Conservation (phyloP, 331 rosid genomes). For the Dryas integrifolia region DNA sequence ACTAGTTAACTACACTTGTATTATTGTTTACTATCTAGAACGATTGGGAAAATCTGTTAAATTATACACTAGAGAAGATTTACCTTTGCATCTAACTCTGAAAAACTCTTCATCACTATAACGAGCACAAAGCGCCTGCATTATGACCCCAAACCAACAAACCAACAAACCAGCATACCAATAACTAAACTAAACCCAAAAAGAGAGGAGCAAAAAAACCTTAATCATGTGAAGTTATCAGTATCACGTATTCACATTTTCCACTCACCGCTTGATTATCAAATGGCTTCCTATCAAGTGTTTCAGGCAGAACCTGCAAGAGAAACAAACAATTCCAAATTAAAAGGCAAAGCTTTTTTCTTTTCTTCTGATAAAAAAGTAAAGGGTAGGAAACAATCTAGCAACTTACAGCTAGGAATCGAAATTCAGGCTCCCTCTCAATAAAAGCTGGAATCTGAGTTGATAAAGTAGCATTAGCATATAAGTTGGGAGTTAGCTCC, state of each 20-base stretch:
- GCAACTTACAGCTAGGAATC: conserved; percentile 75
- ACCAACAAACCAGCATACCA: conserved; percentile 11
- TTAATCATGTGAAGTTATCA: conserved; percentile 7
- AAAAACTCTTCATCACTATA: conserved; percentile 88
- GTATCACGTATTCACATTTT: not conserved
- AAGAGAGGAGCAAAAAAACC: not conserved
- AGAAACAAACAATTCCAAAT: conserved; percentile 20
- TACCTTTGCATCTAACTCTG: conserved; percentile 79
- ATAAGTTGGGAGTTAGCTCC: not conserved
- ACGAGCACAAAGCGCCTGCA: conserved; percentile 87
- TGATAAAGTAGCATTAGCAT: not conserved
- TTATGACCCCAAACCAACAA: not conserved
- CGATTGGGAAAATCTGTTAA: not conserved
- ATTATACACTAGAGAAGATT: not conserved
- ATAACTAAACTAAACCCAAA: conserved; percentile 21
- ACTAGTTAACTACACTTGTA: not conserved
- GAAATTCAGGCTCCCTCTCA: conserved; percentile 84
- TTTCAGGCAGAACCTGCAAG: conserved; percentile 67
- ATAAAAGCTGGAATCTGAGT: conserved; percentile 82
- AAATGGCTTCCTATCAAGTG: conserved; percentile 62
- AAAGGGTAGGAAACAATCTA: conserved; percentile 6
- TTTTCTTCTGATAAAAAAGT: not conserved
- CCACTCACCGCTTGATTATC: conserved; percentile 61
- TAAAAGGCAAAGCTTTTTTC: conserved; percentile 7
- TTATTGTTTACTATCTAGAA: not conserved